Conservation (phyloP, 1,139 yeast genomes). For the Zygosaccharomyces sapae region DNA sequence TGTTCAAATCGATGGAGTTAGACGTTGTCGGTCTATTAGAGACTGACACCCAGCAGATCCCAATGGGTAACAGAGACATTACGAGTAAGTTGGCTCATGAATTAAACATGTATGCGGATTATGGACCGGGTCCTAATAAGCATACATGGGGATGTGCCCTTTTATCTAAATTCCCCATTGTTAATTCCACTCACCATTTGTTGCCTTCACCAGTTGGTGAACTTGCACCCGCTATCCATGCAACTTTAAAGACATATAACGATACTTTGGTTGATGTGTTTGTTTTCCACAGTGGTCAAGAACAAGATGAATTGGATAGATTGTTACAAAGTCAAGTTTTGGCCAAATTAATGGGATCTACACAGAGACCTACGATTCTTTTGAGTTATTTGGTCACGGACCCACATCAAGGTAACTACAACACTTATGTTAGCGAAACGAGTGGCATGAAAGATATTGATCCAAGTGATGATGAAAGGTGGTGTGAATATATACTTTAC, state of each 20-base stretch:
- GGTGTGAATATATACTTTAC: slow-evolving; percentile 96
- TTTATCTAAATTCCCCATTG: slow-evolving; percentile 87
- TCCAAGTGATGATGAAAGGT: slow-evolving; percentile 90
- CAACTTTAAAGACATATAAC: slow-evolving; percentile 88
- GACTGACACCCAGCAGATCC: slow-evolving; percentile 87
- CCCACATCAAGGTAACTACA: slow-evolving; percentile 85
- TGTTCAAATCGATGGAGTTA: slow-evolving; percentile 77
- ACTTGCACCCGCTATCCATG: slow-evolving; percentile 96
- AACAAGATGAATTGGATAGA: slow-evolving; percentile 93
- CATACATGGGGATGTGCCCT: slow-evolving; percentile 98
- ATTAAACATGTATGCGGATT: slow-evolving; percentile 89
- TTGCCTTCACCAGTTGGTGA: slow-evolving; percentile 97
- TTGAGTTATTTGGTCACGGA: slow-evolving; percentile 85
- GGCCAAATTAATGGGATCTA: slow-evolving; percentile 73
- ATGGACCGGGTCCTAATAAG: slow-evolving; percentile 96
- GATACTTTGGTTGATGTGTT: slow-evolving; percentile 74
- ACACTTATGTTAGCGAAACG: slow-evolving; percentile 77
- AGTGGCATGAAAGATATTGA: slow-evolving; percentile 93
- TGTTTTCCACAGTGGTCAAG: slow-evolving; percentile 97
- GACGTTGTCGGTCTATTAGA: slow-evolving; percentile 90
- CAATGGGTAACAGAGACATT: slow-evolving; percentile 92
- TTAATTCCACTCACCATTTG: slow-evolving; percentile 83
- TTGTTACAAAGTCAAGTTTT: slow-evolving; percentile 77
- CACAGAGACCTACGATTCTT: slow-evolving; percentile 72
- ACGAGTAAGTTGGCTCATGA: slow-evolving; percentile 92